These are phyloP conservation scores for Tephrocybe sp. DNA, from an alignment of 768 basidiomycete genomes.

Conservation along the genomic window DNA sequence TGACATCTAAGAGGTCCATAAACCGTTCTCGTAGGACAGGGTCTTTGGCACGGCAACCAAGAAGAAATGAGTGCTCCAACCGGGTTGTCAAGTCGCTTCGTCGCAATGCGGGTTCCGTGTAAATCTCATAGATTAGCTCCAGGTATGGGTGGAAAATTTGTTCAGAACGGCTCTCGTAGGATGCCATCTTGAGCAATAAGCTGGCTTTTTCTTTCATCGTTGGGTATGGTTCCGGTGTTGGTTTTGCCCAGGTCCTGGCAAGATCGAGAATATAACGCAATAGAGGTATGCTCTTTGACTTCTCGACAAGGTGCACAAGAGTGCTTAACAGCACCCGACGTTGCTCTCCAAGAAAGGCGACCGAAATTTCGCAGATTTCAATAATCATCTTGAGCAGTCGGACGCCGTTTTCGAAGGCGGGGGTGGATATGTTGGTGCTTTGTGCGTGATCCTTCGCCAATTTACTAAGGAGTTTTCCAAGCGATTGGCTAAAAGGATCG, in stretches of 20 bases:
- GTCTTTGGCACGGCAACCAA: slow-evolving; percentile 87
- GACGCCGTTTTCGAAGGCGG: slow-evolving; percentile 56
- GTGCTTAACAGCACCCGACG: slow-evolving; percentile 76
- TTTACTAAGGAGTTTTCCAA: slow-evolving; percentile 84
- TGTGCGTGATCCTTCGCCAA: slow-evolving; percentile 86
- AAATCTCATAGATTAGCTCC: slow-evolving; percentile 90
- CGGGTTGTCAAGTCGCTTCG: slow-evolving; percentile 93
- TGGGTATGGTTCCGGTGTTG: slow-evolving; percentile 80
- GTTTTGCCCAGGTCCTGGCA: slow-evolving; percentile 86
- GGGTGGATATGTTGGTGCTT: slow-evolving; percentile 37
- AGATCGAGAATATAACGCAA: slow-evolving; percentile 87
- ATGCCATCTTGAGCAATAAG: slow-evolving; percentile 83
- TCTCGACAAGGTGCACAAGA: slow-evolving; percentile 81
- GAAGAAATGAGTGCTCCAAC: slow-evolving; percentile 88
- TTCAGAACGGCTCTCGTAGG: slow-evolving; percentile 80
- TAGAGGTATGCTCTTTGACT: slow-evolving; percentile 76
- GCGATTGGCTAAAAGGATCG: slow-evolving; percentile 68
- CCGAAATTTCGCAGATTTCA: slow-evolving; percentile 79
- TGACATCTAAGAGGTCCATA: slow-evolving; percentile 86
- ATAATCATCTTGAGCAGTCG: slow-evolving; percentile 75
- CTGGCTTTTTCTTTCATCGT: slow-evolving; percentile 95
- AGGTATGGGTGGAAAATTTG: slow-evolving; percentile 79
- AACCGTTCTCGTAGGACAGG: slow-evolving; percentile 76
- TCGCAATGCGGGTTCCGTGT: slow-evolving; percentile 80
- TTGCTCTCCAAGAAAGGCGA: slow-evolving; percentile 84